Percentiles rank a stretch among this genome's conserved stretches.
These are phyloP conservation scores for Curvularia verruculosa DNA, from an alignment of 2,329 filamentous ascomycete genomes.

Conservation along the genomic window DNA sequence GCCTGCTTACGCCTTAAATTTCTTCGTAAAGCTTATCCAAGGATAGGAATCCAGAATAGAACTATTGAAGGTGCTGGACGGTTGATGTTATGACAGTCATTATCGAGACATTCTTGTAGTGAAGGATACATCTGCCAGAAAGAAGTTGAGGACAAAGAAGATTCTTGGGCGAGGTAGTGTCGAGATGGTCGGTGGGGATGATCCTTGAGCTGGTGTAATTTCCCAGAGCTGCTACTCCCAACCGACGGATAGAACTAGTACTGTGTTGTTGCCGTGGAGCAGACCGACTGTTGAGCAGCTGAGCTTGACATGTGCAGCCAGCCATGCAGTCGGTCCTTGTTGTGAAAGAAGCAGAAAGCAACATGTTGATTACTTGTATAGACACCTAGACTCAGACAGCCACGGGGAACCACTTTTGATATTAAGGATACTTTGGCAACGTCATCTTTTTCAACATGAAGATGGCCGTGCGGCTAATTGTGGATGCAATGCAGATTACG, in stretches of 20 bases:
- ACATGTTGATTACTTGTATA: background rate
- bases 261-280: background rate
- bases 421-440: background rate
- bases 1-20: background rate
- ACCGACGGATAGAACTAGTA: background rate
- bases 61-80: background rate
- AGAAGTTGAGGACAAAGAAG: background rate
- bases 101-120: background rate
- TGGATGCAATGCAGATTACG: background rate
- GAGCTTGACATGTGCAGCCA: conserved; percentile 1
- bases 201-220: background rate
- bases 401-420: background rate
- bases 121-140: background rate
- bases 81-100: background rate
- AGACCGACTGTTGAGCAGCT: background rate
- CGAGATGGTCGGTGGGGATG: too few species aligned
- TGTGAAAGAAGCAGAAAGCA: background rate
- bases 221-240: background rate
- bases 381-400: background rate
- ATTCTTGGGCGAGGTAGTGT: too few species aligned
- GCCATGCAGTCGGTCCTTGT: background rate
- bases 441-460: background rate
- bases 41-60: background rate
- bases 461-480: background rate
- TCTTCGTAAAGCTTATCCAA: background rate